Percentiles rank a stretch among this genome's conserved stretches.
These are phyloP conservation scores for Globisporangium takayamanum DNA, from an alignment of 352 stramenopile species.

Conservation along the genomic window DNA sequence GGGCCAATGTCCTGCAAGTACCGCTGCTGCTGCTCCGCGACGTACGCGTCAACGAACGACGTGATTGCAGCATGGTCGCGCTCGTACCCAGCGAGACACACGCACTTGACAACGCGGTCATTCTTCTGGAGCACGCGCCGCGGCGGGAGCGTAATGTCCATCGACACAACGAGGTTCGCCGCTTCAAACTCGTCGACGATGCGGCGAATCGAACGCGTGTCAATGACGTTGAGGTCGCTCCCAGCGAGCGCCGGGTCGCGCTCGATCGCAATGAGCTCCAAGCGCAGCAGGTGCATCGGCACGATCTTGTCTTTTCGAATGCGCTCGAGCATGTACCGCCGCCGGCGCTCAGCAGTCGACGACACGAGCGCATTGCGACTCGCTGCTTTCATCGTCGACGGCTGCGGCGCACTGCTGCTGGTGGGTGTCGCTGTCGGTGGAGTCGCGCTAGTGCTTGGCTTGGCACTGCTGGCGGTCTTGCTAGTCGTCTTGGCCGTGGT, in stretches of 20 bases:
- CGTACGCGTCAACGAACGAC: conserved; percentile 53
- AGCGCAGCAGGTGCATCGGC: conserved; percentile 58
- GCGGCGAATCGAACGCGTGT: conserved; percentile 59
- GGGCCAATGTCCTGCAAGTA: conserved; percentile 46
- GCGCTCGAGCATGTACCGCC: conserved; percentile 50
- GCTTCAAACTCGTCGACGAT: conserved; percentile 60
- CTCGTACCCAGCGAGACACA: conserved; percentile 48
- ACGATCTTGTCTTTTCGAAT: conserved; percentile 58
- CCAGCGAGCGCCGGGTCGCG: conserved; percentile 17
- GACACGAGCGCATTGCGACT: conserved; percentile 38
- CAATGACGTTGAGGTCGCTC: conserved; percentile 34
- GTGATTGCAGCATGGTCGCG: conserved; percentile 39
- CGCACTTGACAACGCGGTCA: conserved; percentile 59
- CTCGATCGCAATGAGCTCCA: conserved; percentile 46
- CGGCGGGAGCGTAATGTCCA: conserved; percentile 64
- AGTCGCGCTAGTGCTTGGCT: neutral
- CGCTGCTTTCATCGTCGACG: conserved; percentile 54
- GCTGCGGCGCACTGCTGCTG: conserved; percentile 15
- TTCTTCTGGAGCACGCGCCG: conserved; percentile 64
- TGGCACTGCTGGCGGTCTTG: no score
- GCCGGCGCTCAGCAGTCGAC: conserved; percentile 46
- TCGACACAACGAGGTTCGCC: conserved; percentile 34
- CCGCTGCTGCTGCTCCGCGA: conserved; percentile 61
- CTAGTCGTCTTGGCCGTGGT: no score
- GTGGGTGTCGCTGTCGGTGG: conserved; percentile 2